Evolutionary conservation across 208 protist species (phyloP).

Genomic region (Blechomonas ayalai): DNA sequence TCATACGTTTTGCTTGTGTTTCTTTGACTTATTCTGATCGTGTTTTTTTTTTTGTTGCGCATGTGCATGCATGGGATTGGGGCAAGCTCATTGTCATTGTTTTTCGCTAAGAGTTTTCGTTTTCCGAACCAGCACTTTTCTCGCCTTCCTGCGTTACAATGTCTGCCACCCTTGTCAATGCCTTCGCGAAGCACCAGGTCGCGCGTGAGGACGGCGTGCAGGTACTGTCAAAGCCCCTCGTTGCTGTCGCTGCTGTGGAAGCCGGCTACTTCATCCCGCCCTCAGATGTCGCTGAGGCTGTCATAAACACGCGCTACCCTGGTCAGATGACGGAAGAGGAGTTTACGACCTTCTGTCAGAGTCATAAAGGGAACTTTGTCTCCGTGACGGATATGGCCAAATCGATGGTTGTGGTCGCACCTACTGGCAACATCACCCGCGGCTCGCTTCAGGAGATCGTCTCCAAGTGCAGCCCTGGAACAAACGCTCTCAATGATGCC

Average conservation of each 20-base stretch:
- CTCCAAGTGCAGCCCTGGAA: conserved; percentile 27
- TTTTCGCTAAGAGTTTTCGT: neutral
- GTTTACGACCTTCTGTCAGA: conserved; percentile 60
- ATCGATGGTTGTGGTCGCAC: conserved; percentile 54
- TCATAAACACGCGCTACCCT: conserved; percentile 27
- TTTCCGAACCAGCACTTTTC: conserved; percentile 2
- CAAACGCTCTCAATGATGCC: conserved; percentile 37
- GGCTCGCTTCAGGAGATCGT: conserved; percentile 60
- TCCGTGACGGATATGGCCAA: conserved; percentile 61
- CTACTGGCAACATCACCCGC: conserved; percentile 62
- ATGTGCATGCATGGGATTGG: no score
- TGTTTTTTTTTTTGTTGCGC: conserved; percentile 10
- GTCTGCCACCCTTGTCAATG: conserved; percentile 43
- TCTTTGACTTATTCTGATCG: conserved; percentile 1
- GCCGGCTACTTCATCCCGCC: conserved; percentile 61
- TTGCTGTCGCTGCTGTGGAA: conserved; percentile 70
- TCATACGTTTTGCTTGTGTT: no score
- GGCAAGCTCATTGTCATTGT: no score
- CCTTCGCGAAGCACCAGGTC: conserved; percentile 63
- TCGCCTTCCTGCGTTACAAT: conserved; percentile 17
- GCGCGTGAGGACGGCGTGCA: conserved; percentile 57
- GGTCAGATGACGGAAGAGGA: conserved; percentile 71
- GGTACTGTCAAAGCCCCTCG: conserved; percentile 46
- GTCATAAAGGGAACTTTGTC: conserved; percentile 31
- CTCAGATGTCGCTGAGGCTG: conserved; percentile 54